Evolutionary conservation across 495 filamentous ascomycete species (phyloP), one percentile per base, ranked within the genome.

Genomic region (Lineolata rhizophorae): DNA sequence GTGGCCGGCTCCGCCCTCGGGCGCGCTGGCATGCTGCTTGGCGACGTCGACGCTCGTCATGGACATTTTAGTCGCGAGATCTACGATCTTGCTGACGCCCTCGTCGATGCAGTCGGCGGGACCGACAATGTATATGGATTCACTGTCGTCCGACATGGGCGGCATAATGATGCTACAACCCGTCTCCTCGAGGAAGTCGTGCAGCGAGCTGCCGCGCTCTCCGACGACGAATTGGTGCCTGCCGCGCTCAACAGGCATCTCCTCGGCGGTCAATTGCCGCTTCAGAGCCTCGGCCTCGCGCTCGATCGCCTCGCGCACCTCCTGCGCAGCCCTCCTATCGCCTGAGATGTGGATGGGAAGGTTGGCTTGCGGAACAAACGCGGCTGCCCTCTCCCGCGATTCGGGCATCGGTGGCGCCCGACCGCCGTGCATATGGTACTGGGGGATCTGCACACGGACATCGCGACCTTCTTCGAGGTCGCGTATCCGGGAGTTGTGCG

Each of bases 201-300:
- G 71, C 27, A 82, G 53, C 2, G 77, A 71, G 36, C 72, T 64
- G 19, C 76, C 79, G 32, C 67, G 58, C 22, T 87, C 70, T 22
- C 80, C 81, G 38, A 91, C 68, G 43, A 99, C 79, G 54, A 93
- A 92, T 47, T 82, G 82, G 49, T 92, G 85, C 25, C 75, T 70
- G 13, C 73, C 76, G 32, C 67, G 72, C 39, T 77, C 68, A 42
- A 97, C 70, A 0, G 67, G 60, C 26, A 84, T 47, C 48, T 83
- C 67, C 22, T 82, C 65, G 6, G 81, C 51, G 12, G 70, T 67
- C 36, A 99, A 54, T 37, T 63, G 62, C 18, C 64, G 65, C 35
- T 66, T 69, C 21, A 94, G 60, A 41, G 83, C 60, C 38, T 73
- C 62, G 3, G 71, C 79, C 24, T 68, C 63, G 12, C 64, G 68